These are phyloP conservation scores for Xylaria castorea DNA, from an alignment of 495 filamentous ascomycete genomes.

Conservation along the genomic window DNA sequence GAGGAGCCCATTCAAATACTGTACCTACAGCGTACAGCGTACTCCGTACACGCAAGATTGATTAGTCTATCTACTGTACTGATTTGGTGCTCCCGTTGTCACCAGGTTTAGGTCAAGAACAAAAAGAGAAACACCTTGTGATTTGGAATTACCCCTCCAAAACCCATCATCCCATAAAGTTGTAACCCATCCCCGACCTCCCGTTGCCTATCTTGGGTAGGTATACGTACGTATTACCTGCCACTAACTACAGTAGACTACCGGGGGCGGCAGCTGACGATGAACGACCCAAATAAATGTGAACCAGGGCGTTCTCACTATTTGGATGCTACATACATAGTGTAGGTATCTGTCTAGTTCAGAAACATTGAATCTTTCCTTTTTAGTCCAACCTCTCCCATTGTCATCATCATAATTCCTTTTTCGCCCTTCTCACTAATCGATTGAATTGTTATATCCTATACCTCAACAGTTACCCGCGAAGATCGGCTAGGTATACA, in stretches of 20 bases:
- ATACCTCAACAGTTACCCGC: background rate
- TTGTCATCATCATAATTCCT: background rate
- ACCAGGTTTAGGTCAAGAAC: background rate
- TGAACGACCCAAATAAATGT: background rate
- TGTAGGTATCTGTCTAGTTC: slow-evolving; percentile 2
- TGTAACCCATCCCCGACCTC: background rate
- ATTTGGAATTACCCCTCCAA: slow-evolving; percentile 28
- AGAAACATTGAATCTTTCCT: slow-evolving; percentile 6
- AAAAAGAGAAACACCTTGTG: background rate
- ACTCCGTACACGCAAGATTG: background rate
- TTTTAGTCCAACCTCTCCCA: slow-evolving; percentile 13
- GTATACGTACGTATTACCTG: background rate
- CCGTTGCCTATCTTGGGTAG: background rate
- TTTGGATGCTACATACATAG: background rate
- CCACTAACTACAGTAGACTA: background rate
- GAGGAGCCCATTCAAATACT: background rate
- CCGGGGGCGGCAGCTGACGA: background rate
- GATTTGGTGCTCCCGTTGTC: background rate
- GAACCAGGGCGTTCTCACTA: slow-evolving; percentile 13
- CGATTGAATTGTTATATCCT: background rate
- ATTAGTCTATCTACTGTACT: too few species aligned
- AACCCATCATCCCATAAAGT: slow-evolving; percentile 1
- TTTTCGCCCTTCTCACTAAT: background rate
- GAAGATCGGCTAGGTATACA: background rate
- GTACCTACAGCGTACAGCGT: background rate